These are phyloP conservation scores for Daedaleopsis nitida DNA, from an alignment of 768 basidiomycete genomes.

Conservation along the genomic window DNA sequence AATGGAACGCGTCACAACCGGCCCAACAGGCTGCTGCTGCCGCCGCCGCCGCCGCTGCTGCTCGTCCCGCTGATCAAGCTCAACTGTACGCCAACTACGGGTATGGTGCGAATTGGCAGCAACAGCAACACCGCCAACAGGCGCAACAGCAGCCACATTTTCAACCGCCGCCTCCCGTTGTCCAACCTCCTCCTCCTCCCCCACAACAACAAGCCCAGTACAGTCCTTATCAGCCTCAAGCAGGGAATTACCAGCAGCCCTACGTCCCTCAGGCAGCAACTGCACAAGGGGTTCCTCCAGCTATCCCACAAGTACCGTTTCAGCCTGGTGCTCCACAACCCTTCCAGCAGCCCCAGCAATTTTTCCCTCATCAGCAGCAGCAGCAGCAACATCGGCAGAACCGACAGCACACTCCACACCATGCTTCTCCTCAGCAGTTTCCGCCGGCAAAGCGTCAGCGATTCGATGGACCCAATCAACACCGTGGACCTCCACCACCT, in stretches of 20 bases:
- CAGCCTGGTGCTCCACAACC: constrained; percentile 47
- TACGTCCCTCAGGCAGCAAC: constrained; percentile 63
- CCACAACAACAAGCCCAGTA: constrained; percentile 64
- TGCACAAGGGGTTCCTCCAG: constrained; percentile 42
- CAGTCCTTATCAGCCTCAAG: constrained; percentile 72
- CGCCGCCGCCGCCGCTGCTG: constrained; percentile 44
- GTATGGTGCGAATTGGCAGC: constrained; percentile 64
- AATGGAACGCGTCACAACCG: constrained; percentile 64
- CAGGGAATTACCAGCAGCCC: constrained; percentile 59
- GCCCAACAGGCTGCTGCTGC: constrained; percentile 37
- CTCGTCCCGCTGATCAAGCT: constrained; percentile 76
- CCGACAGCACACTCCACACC: constrained; percentile 48
- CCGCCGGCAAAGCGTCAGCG: constrained; percentile 91
- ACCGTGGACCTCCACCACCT: constrained; percentile 53
- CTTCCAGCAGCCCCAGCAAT: constrained; percentile 40
- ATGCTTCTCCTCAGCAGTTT: constrained; percentile 75
- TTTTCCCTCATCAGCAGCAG: constrained; percentile 36
- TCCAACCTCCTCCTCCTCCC: constrained; percentile 53
- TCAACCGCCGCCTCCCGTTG: constrained; percentile 49
- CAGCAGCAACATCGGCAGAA: constrained; percentile 43
- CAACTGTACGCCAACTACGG: constrained; percentile 91
- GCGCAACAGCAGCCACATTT: constrained; percentile 51
- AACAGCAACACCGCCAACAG: constrained; percentile 70
- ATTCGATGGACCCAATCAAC: constrained; percentile 76
- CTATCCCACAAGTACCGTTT: constrained; percentile 42